Conservation (phyloP, 2,329 filamentous ascomycete genomes). For the Penicillium sp. region DNA sequence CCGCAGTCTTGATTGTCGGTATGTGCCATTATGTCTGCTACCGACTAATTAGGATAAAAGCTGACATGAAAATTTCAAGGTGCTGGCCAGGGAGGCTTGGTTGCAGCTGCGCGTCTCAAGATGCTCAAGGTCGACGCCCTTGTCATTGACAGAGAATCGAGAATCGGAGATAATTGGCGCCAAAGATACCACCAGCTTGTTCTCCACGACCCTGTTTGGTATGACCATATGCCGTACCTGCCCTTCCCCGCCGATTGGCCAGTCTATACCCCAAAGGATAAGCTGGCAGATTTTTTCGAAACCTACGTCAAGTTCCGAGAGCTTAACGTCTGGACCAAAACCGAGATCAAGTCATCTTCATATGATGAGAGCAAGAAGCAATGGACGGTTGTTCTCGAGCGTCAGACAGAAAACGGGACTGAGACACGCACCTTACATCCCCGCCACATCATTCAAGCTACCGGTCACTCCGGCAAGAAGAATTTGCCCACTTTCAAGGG, state of each 20-base stretch:
- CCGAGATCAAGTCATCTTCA: slow-evolving; percentile 48
- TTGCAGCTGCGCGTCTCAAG: slow-evolving; percentile 58
- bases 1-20: slow-evolving; percentile 63
- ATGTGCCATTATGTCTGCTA: slow-evolving; percentile 24
- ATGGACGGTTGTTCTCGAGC: slow-evolving; percentile 58
- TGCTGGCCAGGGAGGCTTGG: slow-evolving; percentile 61
- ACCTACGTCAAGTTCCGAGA: slow-evolving; percentile 64
- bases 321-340: slow-evolving; percentile 64
- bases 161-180: slow-evolving; percentile 65
- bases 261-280: slow-evolving; percentile 70
- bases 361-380: slow-evolving; percentile 52
- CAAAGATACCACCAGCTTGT: slow-evolving; percentile 64
- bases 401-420: slow-evolving; percentile 39
- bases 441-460: slow-evolving; percentile 65
- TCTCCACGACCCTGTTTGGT: slow-evolving; percentile 65
- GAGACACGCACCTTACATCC: slow-evolving; percentile 60
- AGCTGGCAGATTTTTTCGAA: slow-evolving; percentile 68
- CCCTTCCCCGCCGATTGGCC: slow-evolving; percentile 66
- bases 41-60: not conserved
- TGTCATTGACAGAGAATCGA: slow-evolving; percentile 58
- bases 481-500: slow-evolving; percentile 51
- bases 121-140: slow-evolving; percentile 57
- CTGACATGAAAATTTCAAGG: slow-evolving; percentile 38
- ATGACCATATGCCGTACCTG: slow-evolving; percentile 60
- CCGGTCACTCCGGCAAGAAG: slow-evolving; percentile 67